Percentiles rank a stretch among this genome's conserved stretches.
Evolutionary conservation across 225 moss, liverwort and hornwort genomes (phyloP).

Genomic region (Bryum argenteum): DNA sequence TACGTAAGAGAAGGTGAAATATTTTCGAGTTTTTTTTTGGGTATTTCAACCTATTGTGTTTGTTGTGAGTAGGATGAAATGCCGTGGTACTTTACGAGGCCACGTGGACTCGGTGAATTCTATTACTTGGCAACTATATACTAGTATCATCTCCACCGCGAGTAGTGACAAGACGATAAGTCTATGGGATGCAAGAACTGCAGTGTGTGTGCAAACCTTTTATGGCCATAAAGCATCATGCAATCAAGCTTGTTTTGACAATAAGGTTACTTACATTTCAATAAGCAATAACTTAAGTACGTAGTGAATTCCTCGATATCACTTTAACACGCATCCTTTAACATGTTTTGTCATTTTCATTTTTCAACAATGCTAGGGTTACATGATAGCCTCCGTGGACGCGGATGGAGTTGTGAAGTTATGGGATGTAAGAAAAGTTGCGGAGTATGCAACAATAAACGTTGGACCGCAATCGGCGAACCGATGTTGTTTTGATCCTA

Average conservation of each 20-base stretch:
- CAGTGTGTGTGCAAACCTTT: conserved; percentile 90
- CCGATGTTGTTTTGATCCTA: conserved; percentile 82
- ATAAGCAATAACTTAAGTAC: neutral
- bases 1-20: too few species aligned
- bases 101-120: conserved; percentile 96
- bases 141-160: conserved; percentile 78
- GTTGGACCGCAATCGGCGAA: conserved; percentile 95
- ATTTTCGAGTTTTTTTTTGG: neutral
- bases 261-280: conserved; percentile 58
- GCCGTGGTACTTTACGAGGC: conserved; percentile 86
- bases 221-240: conserved; percentile 95
- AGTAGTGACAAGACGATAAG: conserved; percentile 94
- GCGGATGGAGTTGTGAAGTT: conserved; percentile 86
- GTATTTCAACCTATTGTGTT: neutral
- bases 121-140: conserved; percentile 79
- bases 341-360: conserved; percentile 17
- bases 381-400: conserved; percentile 82
- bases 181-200: conserved; percentile 88
- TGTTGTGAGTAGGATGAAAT: conserved; percentile 73
- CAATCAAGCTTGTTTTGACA: conserved; percentile 82
- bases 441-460: conserved; percentile 81
- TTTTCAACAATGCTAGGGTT: conserved; percentile 57
- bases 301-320: neutral
- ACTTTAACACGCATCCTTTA: neutral
- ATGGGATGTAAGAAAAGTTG: conserved; percentile 97